Percentiles rank a stretch among this genome's conserved stretches.
Evolutionary conservation across 768 basidiomycete species (phyloP).

Genomic region (Bullera alba): DNA sequence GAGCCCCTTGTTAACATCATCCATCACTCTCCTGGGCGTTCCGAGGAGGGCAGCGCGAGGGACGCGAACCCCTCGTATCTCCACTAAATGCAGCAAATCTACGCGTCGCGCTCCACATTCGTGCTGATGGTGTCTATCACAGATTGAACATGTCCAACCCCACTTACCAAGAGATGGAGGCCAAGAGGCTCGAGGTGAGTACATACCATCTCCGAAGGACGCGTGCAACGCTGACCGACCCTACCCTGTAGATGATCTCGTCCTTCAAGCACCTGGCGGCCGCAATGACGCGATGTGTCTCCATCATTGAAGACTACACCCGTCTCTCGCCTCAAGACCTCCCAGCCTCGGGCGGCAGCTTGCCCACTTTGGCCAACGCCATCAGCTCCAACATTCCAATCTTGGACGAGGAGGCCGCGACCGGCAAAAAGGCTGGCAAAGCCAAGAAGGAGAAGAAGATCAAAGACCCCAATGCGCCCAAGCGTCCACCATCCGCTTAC

Average conservation of each 20-base stretch:
- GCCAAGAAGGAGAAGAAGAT: conserved; percentile 60
- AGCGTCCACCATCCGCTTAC: conserved; percentile 86
- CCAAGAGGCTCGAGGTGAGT: conserved; percentile 38
- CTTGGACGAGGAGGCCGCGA: background rate
- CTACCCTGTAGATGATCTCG: conserved; percentile 46
- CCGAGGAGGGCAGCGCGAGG: too few relatives aligned
- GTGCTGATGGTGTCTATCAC: background rate
- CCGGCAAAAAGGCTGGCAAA: conserved; percentile 26
- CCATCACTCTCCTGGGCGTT: too few relatives aligned
- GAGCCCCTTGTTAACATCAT: too few relatives aligned
- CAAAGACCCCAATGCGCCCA: conserved; percentile 89
- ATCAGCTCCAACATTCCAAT: background rate
- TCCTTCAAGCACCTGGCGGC: conserved; percentile 37
- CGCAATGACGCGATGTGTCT: conserved; percentile 36
- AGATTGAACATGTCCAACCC: conserved; percentile 19
- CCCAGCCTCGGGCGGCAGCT: conserved; percentile 6
- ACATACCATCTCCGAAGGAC: background rate
- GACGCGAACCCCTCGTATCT: background rate
- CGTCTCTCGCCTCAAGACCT: conserved; percentile 18
- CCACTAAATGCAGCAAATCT: background rate
- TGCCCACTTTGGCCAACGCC: background rate
- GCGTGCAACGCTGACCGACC: too few relatives aligned
- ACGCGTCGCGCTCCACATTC: background rate
- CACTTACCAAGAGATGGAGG: conserved; percentile 39
- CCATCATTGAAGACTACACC: conserved; percentile 38